A percentile compares a stretch with the other conserved stretches of the same genome.
Conservation (phyloP, 2,329 filamentous ascomycete genomes). For the Byssothecium circinans region DNA sequence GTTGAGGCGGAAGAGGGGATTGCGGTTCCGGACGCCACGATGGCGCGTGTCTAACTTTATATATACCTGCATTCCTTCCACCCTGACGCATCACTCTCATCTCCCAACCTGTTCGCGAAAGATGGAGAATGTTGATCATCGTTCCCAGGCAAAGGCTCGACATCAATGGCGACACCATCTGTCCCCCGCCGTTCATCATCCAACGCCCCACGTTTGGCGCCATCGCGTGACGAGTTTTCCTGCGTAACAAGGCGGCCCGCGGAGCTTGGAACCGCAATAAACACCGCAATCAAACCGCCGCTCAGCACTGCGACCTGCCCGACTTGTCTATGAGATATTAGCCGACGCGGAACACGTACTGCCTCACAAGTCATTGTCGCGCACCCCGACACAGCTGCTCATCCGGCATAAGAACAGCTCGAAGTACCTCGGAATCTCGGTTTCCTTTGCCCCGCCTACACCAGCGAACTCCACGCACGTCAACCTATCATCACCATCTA, state of each 20-base stretch:
- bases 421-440: conserved; percentile 15
- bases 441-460: conserved; percentile 34
- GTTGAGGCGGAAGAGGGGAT: not conserved
- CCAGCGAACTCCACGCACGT: no score
- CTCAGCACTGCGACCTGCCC: conserved; percentile 11
- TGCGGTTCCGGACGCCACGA: conserved; percentile 1
- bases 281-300: conserved; percentile 16
- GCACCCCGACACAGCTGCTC: no score
- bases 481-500: no score
- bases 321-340: conserved; percentile 16
- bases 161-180: not conserved
- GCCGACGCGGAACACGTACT: conserved; percentile 11
- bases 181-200: not conserved
- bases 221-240: conserved; percentile 14
- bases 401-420: not conserved
- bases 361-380: not conserved
- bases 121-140: not conserved
- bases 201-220: conserved; percentile 9
- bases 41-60: not conserved
- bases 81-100: not conserved
- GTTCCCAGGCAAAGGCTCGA: not conserved
- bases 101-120: not conserved
- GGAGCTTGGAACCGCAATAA: conserved; percentile 11
- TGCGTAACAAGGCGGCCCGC: not conserved
- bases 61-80: not conserved